Conservation (phyloP, 352 stramenopile genomes). For the Pythium apleroticum region DNA sequence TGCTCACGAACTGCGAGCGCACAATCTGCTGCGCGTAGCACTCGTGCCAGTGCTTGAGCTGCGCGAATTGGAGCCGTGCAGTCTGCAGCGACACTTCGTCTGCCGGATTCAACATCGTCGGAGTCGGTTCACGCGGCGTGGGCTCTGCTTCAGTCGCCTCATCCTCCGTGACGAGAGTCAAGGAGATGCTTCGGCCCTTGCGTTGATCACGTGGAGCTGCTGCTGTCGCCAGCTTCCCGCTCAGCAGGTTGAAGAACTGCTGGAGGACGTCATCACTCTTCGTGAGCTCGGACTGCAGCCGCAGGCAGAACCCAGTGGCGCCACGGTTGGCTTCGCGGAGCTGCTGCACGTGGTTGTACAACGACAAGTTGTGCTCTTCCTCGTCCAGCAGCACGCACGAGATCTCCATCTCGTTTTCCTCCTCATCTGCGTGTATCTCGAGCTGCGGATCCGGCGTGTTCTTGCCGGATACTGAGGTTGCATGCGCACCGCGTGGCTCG, state of each 20-base stretch:
- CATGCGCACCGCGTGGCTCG: background rate
- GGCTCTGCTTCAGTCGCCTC: background rate
- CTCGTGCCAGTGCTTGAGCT: slow-evolving; percentile 51
- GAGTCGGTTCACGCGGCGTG: background rate
- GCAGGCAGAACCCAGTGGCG: slow-evolving; percentile 25
- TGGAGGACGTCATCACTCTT: slow-evolving; percentile 51
- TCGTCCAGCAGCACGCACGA: slow-evolving; percentile 53
- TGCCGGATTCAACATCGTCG: background rate
- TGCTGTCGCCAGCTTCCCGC: background rate
- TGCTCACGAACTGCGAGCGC: slow-evolving; percentile 42
- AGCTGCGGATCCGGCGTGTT: background rate
- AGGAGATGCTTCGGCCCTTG: background rate
- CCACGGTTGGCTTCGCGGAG: slow-evolving; percentile 20
- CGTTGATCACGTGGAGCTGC: background rate
- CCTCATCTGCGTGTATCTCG: slow-evolving; percentile 8
- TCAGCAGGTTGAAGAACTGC: slow-evolving; percentile 40
- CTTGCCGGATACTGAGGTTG: background rate
- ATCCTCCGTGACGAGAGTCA: slow-evolving; percentile 12
- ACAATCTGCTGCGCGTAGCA: slow-evolving; percentile 46
- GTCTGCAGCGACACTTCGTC: slow-evolving; percentile 9
- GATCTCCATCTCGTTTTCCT: slow-evolving; percentile 24
- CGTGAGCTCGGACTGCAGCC: slow-evolving; percentile 38
- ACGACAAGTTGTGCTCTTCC: slow-evolving; percentile 48
- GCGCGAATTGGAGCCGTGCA: slow-evolving; percentile 28
- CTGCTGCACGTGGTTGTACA: slow-evolving; percentile 44